Evolutionary conservation across 2,329 filamentous ascomycete genomes (phyloP).

Genomic region (Fusarium sp.): DNA sequence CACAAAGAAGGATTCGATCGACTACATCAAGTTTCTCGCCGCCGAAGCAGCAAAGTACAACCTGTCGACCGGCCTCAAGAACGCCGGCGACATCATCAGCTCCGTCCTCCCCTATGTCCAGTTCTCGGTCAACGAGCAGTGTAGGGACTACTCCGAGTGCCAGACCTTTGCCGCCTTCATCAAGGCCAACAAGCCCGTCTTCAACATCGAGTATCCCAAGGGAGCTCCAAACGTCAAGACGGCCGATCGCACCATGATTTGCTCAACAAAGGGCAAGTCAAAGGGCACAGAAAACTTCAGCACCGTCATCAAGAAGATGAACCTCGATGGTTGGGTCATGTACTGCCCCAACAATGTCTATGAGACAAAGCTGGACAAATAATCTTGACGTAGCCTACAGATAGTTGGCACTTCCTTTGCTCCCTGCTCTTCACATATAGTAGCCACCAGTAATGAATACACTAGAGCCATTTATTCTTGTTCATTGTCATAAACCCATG

Average conservation of each 20-base stretch:
- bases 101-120: constrained; percentile 62
- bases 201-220: constrained; percentile 77
- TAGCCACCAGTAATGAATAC: background rate
- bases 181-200: constrained; percentile 72
- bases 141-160: constrained; percentile 70
- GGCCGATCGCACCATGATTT: constrained; percentile 54
- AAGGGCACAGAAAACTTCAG: constrained; percentile 64
- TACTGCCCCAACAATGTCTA: constrained; percentile 59
- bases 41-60: constrained; percentile 62
- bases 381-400: background rate
- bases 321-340: constrained; percentile 71
- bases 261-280: constrained; percentile 53
- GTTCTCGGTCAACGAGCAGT: constrained; percentile 78
- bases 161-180: constrained; percentile 67
- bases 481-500: constrained; percentile 12
- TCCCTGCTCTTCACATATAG: background rate
- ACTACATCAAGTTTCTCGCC: constrained; percentile 71
- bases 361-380: constrained; percentile 39
- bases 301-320: constrained; percentile 73
- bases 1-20: constrained; percentile 65
- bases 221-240: constrained; percentile 55
- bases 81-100: constrained; percentile 69
- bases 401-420: background rate
- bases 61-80: constrained; percentile 75
- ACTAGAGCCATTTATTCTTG: constrained; percentile 8